phyloP scores from a whole-genome alignment of 495 filamentous ascomycete genomes.

The Hyaloscypha bicolor region DNA sequence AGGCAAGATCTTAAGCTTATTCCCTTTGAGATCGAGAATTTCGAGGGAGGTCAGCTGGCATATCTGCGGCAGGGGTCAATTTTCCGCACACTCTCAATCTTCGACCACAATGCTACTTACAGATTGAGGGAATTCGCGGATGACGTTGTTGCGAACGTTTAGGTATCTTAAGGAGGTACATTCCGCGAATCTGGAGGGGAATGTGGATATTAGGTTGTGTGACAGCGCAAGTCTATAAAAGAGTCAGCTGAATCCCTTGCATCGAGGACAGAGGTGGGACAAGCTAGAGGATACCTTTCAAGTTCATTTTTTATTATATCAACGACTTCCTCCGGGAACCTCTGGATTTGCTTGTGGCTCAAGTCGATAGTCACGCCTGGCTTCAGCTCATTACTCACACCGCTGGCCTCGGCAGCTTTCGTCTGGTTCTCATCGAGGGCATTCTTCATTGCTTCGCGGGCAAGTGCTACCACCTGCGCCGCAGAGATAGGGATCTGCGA shows the following conservation, averaged over 20 bases:
- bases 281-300: conserved; percentile 64
- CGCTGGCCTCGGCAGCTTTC: conserved; percentile 67
- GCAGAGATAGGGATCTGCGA: conserved; percentile 41
- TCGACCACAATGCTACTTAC: conserved; percentile 23
- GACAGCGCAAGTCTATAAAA: conserved; percentile 75
- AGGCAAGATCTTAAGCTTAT: conserved; percentile 77
- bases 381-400: conserved; percentile 68
- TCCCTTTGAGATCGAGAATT: conserved; percentile 88
- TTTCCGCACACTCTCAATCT: conserved; percentile 20
- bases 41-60: conserved; percentile 84
- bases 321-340: conserved; percentile 84
- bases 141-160: conserved; percentile 87
- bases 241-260: conserved; percentile 19
- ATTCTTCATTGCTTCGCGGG: conserved; percentile 64
- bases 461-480: conserved; percentile 56
- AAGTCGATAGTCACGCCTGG: conserved; percentile 87
- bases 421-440: conserved; percentile 70
- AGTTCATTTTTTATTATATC: conserved; percentile 92
- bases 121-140: conserved; percentile 78
- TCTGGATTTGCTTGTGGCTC: conserved; percentile 77
- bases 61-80: conserved; percentile 47
- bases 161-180: conserved; percentile 90
- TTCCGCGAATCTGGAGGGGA: conserved; percentile 80
- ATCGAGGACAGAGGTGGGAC: conserved; percentile 17
- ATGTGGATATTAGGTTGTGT: conserved; percentile 79